Evolutionary conservation across 1,284 basidiomycete species (phyloP).

Genomic region (Ceratobasidium sp.): DNA sequence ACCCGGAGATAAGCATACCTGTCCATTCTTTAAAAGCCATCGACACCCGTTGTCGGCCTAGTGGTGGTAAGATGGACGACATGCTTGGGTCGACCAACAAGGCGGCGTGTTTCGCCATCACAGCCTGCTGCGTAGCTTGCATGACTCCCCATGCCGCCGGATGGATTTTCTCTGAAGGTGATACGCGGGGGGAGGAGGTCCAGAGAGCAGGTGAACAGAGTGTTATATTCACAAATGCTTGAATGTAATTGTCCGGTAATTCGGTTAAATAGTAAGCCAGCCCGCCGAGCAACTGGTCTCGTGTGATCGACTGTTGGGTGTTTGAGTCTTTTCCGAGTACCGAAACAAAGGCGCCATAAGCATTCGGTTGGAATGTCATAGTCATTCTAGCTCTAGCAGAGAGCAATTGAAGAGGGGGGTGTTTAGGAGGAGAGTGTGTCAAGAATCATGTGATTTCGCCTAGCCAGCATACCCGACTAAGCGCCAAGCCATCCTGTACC

Average conservation of each 20-base stretch:
- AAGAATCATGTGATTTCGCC: constrained; percentile 27
- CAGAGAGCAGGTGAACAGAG: constrained; percentile 39
- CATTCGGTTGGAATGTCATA: neutral
- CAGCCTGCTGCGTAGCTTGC: constrained; percentile 20
- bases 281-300: constrained; percentile 33
- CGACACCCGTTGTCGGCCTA: constrained; percentile 5
- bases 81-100: constrained; percentile 18
- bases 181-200: neutral
- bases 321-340: constrained; percentile 17
- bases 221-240: constrained; percentile 36
- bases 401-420: no score
- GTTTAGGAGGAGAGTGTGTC: neutral
- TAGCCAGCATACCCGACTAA: constrained; percentile 15
- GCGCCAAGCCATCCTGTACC: neutral
- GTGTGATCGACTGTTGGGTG: constrained; percentile 2
- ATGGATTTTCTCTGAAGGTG: constrained; percentile 15
- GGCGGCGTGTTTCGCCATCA: constrained; percentile 21
- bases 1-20: constrained; percentile 9
- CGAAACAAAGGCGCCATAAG: constrained; percentile 12
- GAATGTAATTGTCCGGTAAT: constrained; percentile 36
- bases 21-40: constrained; percentile 38
- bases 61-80: constrained; percentile 7
- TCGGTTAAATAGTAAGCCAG: constrained; percentile 38
- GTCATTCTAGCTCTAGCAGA: neutral
- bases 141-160: constrained; percentile 12